Evolutionary conservation across 2,329 filamentous ascomycete species (phyloP).

Genomic region (Thelonectria discophora): DNA sequence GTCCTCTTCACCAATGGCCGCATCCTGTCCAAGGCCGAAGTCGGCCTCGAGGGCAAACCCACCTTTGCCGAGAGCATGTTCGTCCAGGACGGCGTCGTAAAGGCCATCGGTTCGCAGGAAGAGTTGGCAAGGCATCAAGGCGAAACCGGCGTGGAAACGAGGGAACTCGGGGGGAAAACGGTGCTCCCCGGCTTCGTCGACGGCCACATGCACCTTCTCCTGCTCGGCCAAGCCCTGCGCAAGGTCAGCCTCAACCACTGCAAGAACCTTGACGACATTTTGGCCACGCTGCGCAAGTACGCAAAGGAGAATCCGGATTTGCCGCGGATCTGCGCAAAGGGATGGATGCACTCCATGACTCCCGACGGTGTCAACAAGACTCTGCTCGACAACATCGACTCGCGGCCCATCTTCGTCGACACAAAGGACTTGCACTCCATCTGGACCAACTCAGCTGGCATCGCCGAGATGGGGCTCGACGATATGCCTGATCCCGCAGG

Average conservation of each 20-base stretch:
- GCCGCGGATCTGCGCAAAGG: slow-evolving; percentile 60
- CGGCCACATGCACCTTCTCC: slow-evolving; percentile 64
- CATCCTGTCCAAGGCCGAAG: slow-evolving; percentile 39
- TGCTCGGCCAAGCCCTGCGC: slow-evolving; percentile 62
- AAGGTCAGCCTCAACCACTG: slow-evolving; percentile 61
- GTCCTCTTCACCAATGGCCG: slow-evolving; percentile 43
- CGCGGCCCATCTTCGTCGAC: slow-evolving; percentile 60
- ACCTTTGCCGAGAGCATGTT: slow-evolving; percentile 47
- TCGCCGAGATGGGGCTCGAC: slow-evolving; percentile 55
- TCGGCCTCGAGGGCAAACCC: slow-evolving; percentile 38
- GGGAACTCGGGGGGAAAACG: slow-evolving; percentile 46
- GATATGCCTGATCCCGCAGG: slow-evolving; percentile 54
- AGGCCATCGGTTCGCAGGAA: slow-evolving; percentile 45
- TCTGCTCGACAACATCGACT: slow-evolving; percentile 56
- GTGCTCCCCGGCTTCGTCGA: slow-evolving; percentile 67
- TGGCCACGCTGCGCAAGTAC: slow-evolving; percentile 54
- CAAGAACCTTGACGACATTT: slow-evolving; percentile 59
- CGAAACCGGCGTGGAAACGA: slow-evolving; percentile 18
- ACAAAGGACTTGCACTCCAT: slow-evolving; percentile 60
- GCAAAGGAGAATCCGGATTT: slow-evolving; percentile 57
- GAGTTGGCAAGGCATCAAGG: slow-evolving; percentile 38
- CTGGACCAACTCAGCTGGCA: slow-evolving; percentile 59
- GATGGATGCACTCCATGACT: slow-evolving; percentile 65
- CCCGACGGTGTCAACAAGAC: slow-evolving; percentile 53
- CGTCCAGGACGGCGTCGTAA: slow-evolving; percentile 47